Evolutionary conservation across 2,329 filamentous ascomycete species (phyloP).

Genomic region (Myriangium duriaei): DNA sequence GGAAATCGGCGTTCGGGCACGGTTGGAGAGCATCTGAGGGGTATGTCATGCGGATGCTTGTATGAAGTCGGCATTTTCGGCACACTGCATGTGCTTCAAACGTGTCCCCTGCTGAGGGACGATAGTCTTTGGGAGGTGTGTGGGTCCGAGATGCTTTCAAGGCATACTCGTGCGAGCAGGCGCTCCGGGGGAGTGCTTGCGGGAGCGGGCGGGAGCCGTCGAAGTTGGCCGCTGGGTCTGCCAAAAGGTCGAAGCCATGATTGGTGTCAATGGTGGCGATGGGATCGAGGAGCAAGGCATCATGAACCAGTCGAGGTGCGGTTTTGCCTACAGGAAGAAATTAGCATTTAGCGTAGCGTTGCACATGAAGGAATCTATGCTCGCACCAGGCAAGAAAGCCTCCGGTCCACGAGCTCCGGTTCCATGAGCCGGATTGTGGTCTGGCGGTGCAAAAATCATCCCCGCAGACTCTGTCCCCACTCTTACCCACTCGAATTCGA

Average conservation of each 20-base stretch:
- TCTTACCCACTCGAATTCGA: neutral
- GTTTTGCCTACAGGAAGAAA: conserved; percentile 32
- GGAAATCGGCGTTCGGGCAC: conserved; percentile 38
- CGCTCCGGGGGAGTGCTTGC: conserved; percentile 27
- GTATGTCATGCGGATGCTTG: conserved; percentile 46
- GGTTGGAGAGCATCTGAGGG: conserved; percentile 24
- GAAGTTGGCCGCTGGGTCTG: conserved; percentile 44
- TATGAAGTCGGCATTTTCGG: conserved; percentile 47
- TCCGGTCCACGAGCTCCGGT: neutral
- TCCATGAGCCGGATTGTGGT: conserved; percentile 4
- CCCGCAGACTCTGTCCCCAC: neutral
- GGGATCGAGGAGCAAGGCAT: conserved; percentile 41
- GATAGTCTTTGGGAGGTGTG: conserved; percentile 31
- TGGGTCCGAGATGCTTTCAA: conserved; percentile 44
- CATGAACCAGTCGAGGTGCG: conserved; percentile 38
- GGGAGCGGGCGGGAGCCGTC: conserved; percentile 23
- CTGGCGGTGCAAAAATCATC: conserved; percentile 9
- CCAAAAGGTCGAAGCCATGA: conserved; percentile 42
- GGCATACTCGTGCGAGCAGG: conserved; percentile 49
- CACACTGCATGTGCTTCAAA: conserved; percentile 51
- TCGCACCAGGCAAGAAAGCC: neutral
- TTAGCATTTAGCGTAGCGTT: neutral
- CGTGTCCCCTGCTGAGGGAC: conserved; percentile 26
- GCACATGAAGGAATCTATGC: conserved; percentile 19
- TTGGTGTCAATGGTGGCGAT: conserved; percentile 18